Conservation (phyloP, 139 green algal species). For the Coelastrella sp. region DNA sequence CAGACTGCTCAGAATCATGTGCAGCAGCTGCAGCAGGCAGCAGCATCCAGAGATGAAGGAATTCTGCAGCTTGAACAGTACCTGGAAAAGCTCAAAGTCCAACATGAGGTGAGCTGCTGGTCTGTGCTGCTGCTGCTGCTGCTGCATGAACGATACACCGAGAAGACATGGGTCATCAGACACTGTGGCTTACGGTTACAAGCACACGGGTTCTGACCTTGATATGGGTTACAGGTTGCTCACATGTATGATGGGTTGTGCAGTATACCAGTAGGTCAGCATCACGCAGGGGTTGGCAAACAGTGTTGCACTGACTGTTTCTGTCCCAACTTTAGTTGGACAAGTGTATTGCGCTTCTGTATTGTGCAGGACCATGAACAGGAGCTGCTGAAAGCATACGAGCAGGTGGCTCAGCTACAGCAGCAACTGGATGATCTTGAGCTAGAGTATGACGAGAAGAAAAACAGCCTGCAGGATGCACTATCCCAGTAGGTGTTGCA, state of each 20-base stretch:
- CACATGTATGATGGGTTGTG: no score
- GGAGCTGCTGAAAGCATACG: slow-evolving; percentile 23
- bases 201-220: no score
- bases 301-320: no score
- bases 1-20: neutral
- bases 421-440: slow-evolving; percentile 17
- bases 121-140: neutral
- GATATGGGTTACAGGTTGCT: no score
- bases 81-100: neutral
- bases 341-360: no score
- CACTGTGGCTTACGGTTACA: no score
- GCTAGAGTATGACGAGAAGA: neutral
- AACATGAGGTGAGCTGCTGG: neutral
- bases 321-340: no score
- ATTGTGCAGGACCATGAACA: neutral
- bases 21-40: neutral
- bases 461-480: slow-evolving; percentile 5
- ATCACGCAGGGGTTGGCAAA: no score
- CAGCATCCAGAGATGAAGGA: neutral
- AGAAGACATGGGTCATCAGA: neutral
- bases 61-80: neutral
- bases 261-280: no score
- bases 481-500: neutral
- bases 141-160: neutral
- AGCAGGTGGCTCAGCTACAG: slow-evolving; percentile 11